Base-by-base conservation (phyloP, 2,329 filamentous ascomycete species). In the Colletotrichum spaethianum region DNA sequence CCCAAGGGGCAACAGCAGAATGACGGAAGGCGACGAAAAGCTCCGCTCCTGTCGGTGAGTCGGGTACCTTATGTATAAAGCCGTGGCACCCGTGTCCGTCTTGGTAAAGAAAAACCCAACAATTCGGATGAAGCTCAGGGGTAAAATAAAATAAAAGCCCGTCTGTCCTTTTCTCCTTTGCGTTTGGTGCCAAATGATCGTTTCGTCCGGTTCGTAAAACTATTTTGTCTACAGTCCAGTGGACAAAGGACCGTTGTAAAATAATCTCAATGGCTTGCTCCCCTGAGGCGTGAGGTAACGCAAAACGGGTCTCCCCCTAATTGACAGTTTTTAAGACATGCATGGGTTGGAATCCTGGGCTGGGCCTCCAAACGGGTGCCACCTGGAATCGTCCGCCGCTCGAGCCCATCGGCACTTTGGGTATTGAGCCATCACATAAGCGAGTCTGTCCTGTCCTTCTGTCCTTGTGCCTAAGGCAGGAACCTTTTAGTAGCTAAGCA, bases 281-380 rank as follows among this genome's bases (percentile, higher is more conserved):
- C 65, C 65, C 70, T 63, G 44, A 68, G 33, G 33, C 33, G 14
- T 40, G 28, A 68, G 64, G 50, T 63, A 63, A 46, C 63, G 56
- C 26, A 55, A 50, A 68, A 67, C 38, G 53, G 44, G 44, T 44
- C 14, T 2, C 38, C 50, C 67, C 70, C 67, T 73, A 57, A 71
- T 71, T 67, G 67, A 62, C 56, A 73, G 48, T 71, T 73, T 73
- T 73, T 57, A 62, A 71, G 66, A 73, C 62, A 63, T 70, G 61
- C 67, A 71, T 67, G 61, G 67, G 71, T 66, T 46, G 60, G 62
- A 50, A 56, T 42, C 56, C 44, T 61, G 53, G 61, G 66, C 65
- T 55, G 44, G 55, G 65, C 65, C 52, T 69, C 52, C 59, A 53
- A 70, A 70, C 53, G 60, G 70, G 59, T 66, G 59, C 65, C 52